A percentile compares a stretch with the other conserved stretches of the same genome.
These are phyloP conservation scores for Herpetospermum pedunculosum DNA, from an alignment of 306 rosid species.

Conservation along the genomic window DNA sequence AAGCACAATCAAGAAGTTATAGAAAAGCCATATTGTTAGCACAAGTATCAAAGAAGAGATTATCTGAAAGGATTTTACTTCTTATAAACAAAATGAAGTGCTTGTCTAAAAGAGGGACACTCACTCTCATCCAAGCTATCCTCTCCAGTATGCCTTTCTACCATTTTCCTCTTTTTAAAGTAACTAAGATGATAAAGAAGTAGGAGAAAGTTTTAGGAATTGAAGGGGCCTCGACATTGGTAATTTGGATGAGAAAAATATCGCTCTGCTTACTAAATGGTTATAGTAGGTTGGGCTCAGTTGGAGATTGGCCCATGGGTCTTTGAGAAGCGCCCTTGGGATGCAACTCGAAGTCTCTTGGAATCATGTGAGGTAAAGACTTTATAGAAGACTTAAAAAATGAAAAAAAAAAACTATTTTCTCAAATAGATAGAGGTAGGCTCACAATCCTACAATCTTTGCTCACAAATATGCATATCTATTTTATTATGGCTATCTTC, in stretches of 20 bases:
- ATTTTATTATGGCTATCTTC: not conserved
- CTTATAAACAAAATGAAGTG: not conserved
- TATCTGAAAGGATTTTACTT: not conserved
- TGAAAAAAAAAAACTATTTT: not conserved
- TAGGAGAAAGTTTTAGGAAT: not conserved
- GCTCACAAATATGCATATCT: not conserved
- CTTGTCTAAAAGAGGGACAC: not conserved
- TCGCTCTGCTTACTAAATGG: not conserved
- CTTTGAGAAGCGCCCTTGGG: not conserved
- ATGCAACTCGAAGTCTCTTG: not conserved
- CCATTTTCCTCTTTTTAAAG: not conserved
- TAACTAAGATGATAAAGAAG: not conserved
- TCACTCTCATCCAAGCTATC: not conserved
- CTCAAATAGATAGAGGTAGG: not conserved
- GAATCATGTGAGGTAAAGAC: not conserved
- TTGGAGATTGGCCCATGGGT: not conserved
- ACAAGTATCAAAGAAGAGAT: not conserved
- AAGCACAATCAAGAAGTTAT: not conserved
- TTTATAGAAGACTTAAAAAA: not conserved
- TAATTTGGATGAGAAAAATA: not conserved
- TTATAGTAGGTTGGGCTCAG: not conserved
- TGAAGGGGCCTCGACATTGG: not conserved
- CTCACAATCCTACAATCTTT: not conserved
- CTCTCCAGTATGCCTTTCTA: not conserved
- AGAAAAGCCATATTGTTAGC: not conserved